phyloP scores from a whole-genome alignment of 2,329 filamentous ascomycete species.

The Xylariaceae sp. region DNA sequence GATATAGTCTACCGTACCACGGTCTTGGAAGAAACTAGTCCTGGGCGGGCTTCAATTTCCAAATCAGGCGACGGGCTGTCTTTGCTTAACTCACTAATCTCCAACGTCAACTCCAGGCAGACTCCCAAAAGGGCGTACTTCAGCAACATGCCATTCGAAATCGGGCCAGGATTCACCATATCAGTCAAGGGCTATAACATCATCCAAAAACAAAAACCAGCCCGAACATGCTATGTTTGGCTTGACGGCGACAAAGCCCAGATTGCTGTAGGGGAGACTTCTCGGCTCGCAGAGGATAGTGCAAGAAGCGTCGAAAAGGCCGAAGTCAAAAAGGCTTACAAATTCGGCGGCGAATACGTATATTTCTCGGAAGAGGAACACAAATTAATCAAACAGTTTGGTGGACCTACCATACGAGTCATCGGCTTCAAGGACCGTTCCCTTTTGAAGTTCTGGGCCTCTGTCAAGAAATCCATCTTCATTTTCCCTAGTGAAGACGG shows the following conservation, averaged over 20 bases:
- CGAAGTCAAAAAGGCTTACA: slow-evolving; percentile 89
- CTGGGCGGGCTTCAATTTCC: slow-evolving; percentile 55
- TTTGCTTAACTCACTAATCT: slow-evolving; percentile 73
- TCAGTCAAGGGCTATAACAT: slow-evolving; percentile 92
- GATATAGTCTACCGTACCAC: slow-evolving; percentile 87
- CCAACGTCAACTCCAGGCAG: slow-evolving; percentile 87
- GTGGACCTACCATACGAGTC: slow-evolving; percentile 76
- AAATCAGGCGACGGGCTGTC: slow-evolving; percentile 72
- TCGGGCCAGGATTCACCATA: slow-evolving; percentile 79
- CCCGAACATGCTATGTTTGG: slow-evolving; percentile 83
- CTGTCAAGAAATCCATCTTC: slow-evolving; percentile 80
- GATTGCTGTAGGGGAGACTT: slow-evolving; percentile 71
- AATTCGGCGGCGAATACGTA: slow-evolving; percentile 88
- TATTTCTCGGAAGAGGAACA: slow-evolving; percentile 83
- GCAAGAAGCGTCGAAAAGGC: slow-evolving; percentile 70
- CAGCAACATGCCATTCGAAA: slow-evolving; percentile 78
- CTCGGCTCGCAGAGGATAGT: slow-evolving; percentile 72
- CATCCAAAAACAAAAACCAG: slow-evolving; percentile 76
- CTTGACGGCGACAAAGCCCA: slow-evolving; percentile 80
- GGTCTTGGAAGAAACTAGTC: slow-evolving; percentile 62
- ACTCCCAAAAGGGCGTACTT: slow-evolving; percentile 82
- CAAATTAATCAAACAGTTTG: slow-evolving; percentile 72
- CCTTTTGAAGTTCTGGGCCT: slow-evolving; percentile 76
- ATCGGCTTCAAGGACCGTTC: slow-evolving; percentile 88
- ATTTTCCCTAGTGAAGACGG: slow-evolving; percentile 92